Base-by-base conservation (phyloP, 257 asterid genomes). In the Perilla frutescens region DNA sequence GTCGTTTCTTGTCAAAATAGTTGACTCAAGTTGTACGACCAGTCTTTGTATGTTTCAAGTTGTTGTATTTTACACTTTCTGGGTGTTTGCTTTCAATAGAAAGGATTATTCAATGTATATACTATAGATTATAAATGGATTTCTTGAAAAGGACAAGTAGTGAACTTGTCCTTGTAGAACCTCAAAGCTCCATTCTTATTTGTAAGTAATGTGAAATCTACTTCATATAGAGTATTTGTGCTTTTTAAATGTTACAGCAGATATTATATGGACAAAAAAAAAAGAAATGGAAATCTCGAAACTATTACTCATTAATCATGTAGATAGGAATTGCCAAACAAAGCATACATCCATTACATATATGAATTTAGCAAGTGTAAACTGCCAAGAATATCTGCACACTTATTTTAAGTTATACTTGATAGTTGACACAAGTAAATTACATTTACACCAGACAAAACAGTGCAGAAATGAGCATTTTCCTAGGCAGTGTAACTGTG, bases 31-130 rank as follows among this genome's bases (percentile, higher is more conserved):
- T 66, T 71, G 73, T 56, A 70, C 31, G 7, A 34, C 3, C 1
- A 26, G 0, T n/a, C n/a, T 59, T 44, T 59, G 55, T 71, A 65
- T 71, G 41, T 37, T 37, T 60, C 34, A 45, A 47, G 71, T 66
- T 64, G 68, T 56, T 59, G 74, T 58, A 76, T 56, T 40, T 40
- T 61, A 40, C 75, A 51, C n/a, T 59, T 41, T 50, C 41, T 12
- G 12, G 20, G 56, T 39, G 62, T 58, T 43, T 59, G 10, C 43
- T 68, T 34, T 36, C 10, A 58, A 62, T 39, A 49, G 15, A 68
- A 50, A 59, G 68, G 68, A 59, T 37, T 49, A 15, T 15, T 39
- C 62, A 15, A 36, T 60, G 66, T 40, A 48, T 59, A 32, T 50
- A 34, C 37, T 34, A 34, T 34, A 34, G 37, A 44, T 44, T 8